Evolutionary conservation across 352 stramenopile genomes (phyloP), one percentile per base, ranked within the genome.

Genomic region (Globisporangium spiculum): DNA sequence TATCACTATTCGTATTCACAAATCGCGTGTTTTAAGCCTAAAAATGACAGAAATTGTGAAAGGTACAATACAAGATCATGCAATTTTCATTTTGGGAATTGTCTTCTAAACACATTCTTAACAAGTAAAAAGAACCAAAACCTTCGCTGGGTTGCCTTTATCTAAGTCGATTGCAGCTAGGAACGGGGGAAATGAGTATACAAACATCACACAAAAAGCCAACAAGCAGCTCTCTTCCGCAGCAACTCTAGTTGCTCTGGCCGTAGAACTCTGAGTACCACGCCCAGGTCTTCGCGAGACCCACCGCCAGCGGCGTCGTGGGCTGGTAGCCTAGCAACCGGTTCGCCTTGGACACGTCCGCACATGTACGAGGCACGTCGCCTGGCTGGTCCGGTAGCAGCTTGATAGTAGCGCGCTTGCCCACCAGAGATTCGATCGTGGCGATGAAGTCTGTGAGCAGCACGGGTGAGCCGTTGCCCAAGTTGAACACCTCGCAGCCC

Each of bases 401-500:
- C 60, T 98, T 95, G 71, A 99, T 98, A 46, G 91, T 95, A 3
- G 97, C 97, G 66, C 97, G 91, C 77, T 97, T 98, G 5, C 93
- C 96, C 20, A 97, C 88, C 38, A 98, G 81, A 38, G 94, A 86
- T 70, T 99, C 93, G 59, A 99, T 97, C 55, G 98, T 96, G 14
- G 69, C 61, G 69, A 99, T 99, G 68, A 99, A 99, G 30, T 98
- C 83, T 2, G 82, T 94, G 8, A 99, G 78, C 48, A 94, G 82
- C 22, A 94, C 96, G 2, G 96, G 96, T 24, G 75, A 83, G 24
- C 97, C 97, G 63, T 98, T 97, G 27, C 97, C 97, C 1, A 99
- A 74, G 75, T 99, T 99, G 74, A 99, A 99, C 20, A 99, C 88
- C 78, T 99, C 81, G 74, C 97, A 99, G 22, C 94, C 89, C 1